Evolutionary conservation across 108 stramenopile genomes (phyloP).

Genomic region (Cyclotella distinguenda): DNA sequence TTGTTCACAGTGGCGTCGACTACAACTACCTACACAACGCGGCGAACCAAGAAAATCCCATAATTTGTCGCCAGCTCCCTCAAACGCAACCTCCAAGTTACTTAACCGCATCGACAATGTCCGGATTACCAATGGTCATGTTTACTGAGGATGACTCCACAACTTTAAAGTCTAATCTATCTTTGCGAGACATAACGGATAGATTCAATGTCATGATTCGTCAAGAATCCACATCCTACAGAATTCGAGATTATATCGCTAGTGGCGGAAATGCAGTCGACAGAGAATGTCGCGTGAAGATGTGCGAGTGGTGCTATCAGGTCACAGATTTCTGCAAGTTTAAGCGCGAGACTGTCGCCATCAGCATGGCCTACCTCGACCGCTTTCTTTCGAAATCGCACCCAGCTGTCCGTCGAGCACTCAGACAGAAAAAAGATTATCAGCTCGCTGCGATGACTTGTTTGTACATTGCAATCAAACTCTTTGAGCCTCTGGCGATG

Average conservation of each 20-base stretch:
- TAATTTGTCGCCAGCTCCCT: not conserved
- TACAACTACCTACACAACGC: too few relatives aligned
- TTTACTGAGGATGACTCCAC: not conserved
- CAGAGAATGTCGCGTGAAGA: constrained; percentile 68
- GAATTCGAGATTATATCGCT: constrained; percentile 6
- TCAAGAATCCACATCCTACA: constrained; percentile 14
- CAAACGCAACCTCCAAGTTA: not conserved
- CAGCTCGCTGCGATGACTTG: constrained; percentile 79
- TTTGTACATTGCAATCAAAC: constrained; percentile 80
- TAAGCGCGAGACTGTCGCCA: constrained; percentile 70
- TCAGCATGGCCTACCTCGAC: constrained; percentile 81
- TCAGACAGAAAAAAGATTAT: constrained; percentile 36
- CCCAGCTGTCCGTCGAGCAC: constrained; percentile 52
- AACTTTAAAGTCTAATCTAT: not conserved
- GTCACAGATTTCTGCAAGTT: constrained; percentile 65
- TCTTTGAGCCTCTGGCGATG: constrained; percentile 60
- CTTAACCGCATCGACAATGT: not conserved
- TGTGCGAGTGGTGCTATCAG: constrained; percentile 67
- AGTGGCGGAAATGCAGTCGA: constrained; percentile 19
- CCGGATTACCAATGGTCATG: constrained; percentile 6
- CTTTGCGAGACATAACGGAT: constrained; percentile 1
- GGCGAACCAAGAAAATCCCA: too few relatives aligned
- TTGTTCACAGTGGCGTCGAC: too few relatives aligned
- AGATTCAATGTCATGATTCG: constrained; percentile 4
- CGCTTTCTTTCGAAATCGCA: constrained; percentile 46